Conservation (phyloP, 2,329 filamentous ascomycete species). For the Curvularia verruculosa region DNA sequence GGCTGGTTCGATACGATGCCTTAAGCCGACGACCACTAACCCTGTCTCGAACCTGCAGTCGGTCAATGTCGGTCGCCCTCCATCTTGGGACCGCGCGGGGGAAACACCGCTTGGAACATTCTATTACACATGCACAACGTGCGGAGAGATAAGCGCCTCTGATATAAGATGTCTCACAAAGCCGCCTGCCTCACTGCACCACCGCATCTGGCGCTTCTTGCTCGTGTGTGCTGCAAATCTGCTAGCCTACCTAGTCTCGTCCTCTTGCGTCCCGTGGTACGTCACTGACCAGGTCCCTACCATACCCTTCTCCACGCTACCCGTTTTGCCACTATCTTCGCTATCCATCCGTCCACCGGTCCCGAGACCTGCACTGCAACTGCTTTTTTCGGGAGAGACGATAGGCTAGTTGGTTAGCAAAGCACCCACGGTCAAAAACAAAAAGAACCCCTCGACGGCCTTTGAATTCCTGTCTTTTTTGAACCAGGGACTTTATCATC, state of each 20-base stretch:
- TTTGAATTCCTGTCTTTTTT: slow-evolving; percentile 6
- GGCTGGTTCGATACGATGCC: slow-evolving; percentile 8
- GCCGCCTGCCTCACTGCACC: slow-evolving; percentile 6
- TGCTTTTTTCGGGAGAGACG: slow-evolving; percentile 22
- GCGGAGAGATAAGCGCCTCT: slow-evolving; percentile 26
- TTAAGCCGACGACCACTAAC: slow-evolving; percentile 7
- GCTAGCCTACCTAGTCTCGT: slow-evolving; percentile 1
- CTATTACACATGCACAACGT: slow-evolving; percentile 24
- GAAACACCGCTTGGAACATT: slow-evolving; percentile 21
- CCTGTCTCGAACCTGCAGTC: slow-evolving; percentile 9
- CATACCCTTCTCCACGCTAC: background rate
- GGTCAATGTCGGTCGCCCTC: slow-evolving; percentile 22
- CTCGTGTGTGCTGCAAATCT: slow-evolving; percentile 1
- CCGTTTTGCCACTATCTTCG: background rate
- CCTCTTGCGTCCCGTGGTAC: slow-evolving; percentile 9
- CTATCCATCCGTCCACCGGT: slow-evolving; percentile 9
- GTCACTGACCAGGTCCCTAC: slow-evolving; percentile 4
- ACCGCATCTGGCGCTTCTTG: background rate
- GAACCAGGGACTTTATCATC: background rate
- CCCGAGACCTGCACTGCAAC: slow-evolving; percentile 31
- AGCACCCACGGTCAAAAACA: slow-evolving; percentile 24
- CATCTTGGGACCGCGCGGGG: slow-evolving; percentile 21
- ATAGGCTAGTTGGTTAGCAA: slow-evolving; percentile 18
- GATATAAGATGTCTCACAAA: slow-evolving; percentile 14
- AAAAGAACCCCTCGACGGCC: slow-evolving; percentile 6